phyloP scores from a whole-genome alignment of 106 monocot species.

The Dendrobium chrysotoxum region DNA sequence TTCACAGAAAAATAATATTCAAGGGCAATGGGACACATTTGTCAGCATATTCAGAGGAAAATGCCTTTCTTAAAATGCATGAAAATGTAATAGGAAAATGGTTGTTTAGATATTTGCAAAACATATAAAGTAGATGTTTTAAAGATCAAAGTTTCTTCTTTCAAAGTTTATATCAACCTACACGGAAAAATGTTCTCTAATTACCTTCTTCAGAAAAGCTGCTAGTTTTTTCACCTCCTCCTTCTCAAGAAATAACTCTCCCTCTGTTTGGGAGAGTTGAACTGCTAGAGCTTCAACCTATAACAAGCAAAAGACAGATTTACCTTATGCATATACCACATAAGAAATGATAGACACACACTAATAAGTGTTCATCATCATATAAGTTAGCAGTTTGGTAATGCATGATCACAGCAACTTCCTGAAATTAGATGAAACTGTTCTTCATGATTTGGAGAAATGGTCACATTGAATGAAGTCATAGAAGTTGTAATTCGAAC shows the following conservation, averaged over 20 bases:
- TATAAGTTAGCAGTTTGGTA: neutral
- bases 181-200: neutral
- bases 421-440: neutral
- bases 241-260: slow-evolving; percentile 18
- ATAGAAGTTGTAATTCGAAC: neutral
- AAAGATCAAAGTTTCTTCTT: neutral
- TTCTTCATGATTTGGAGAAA: neutral
- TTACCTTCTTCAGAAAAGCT: slow-evolving; percentile 13
- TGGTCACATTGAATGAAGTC: neutral
- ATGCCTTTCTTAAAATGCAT: neutral
- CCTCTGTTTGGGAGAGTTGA: slow-evolving; percentile 24
- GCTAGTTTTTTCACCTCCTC: slow-evolving; percentile 25
- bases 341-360: neutral
- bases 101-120: slow-evolving; percentile 4
- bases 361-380: neutral
- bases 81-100: slow-evolving; percentile 1
- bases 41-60: neutral
- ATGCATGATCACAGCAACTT: neutral
- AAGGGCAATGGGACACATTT: neutral
- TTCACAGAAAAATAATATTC: neutral
- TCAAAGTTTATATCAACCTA: neutral
- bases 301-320: slow-evolving; percentile 5
- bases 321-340: neutral
- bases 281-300: slow-evolving; percentile 28
- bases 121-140: neutral